Evolutionary conservation across 1,284 basidiomycete genomes (phyloP).

Genomic region (Papiliotrema flavescens): DNA sequence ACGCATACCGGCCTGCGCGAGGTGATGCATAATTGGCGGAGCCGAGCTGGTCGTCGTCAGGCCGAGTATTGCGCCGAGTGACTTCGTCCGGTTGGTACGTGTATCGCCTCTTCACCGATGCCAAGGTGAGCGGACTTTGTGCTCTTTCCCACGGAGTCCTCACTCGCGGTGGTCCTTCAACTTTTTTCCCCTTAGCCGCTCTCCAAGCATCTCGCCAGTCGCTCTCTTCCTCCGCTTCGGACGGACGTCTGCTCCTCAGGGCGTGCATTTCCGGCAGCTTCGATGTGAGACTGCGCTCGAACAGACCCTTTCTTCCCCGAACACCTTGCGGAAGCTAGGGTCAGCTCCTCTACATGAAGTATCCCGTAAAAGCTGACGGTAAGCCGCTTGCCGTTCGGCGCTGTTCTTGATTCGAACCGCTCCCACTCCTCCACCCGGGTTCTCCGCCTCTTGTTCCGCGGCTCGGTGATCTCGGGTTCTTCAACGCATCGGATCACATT

Average conservation of each 20-base stretch:
- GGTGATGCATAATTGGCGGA: too few species aligned
- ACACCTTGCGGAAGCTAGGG: background rate
- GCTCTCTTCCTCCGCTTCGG: background rate
- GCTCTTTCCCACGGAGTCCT: too few species aligned
- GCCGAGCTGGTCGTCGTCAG: too few species aligned
- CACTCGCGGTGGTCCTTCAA: background rate
- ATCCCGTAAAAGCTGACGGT: too few species aligned
- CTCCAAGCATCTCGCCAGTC: conserved; percentile 1
- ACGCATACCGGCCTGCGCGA: too few species aligned
- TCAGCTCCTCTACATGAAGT: background rate
- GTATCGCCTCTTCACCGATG: too few species aligned
- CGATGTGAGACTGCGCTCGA: too few species aligned
- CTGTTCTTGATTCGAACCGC: background rate
- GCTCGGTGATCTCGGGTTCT: background rate
- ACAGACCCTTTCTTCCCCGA: too few species aligned
- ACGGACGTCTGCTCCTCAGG: background rate
- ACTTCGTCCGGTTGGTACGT: too few species aligned
- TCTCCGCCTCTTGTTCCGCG: background rate
- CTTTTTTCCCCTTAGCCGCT: background rate
- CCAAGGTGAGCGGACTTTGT: background rate
- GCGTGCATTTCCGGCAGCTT: too few species aligned
- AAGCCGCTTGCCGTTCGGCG: too few species aligned
- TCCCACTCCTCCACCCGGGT: background rate
- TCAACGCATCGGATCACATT: background rate
- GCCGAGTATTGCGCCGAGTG: too few species aligned